Base-by-base conservation (phyloP, 2,329 filamentous ascomycete species). In the Beauveria australis region DNA sequence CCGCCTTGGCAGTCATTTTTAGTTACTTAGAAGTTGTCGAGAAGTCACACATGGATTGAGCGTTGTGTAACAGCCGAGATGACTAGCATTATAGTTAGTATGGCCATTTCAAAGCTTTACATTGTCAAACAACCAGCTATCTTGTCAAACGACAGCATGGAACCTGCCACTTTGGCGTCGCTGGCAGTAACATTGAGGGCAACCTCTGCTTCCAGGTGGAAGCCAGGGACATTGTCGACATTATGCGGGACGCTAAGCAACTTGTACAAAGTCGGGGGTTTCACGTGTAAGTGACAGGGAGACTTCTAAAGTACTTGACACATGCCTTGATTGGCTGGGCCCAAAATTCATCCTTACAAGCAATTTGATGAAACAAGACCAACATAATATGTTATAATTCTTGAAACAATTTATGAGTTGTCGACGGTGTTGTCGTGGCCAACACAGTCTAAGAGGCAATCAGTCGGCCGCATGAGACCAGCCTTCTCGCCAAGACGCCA, bases 201-300 rank as follows among this genome's bases (percentile, higher is more conserved):
- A 69, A 70, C 57, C 61, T 68, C 43, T 28, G 67, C 30, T 74
- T 72, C 62, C 61, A 68, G 18, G 64, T 73, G 12, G 69, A 72
- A 51, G 70, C 67, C 18, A 70, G 74, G 65, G 71, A 75, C 60
- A 66, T 74, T 52, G 67, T 74, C 53, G 71, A 74, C 60, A 64
- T 74, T 44, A 73, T 75, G 62, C 68, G 65, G 47, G 64, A 70
- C 2, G 59, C 71, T 0, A 63, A 3, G 10, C 9, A 7, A 12
- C 5, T 52, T n/a, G 18, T 9, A 18, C 4, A 52, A 52, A 30
- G 9, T 22, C 8, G 28, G 19, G 16, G 28, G 16, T n/a, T 14
- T 18, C 9, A 6, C n/a, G 51, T 53, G 14, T 41, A 53, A 51
- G 48, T 33, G 28, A 22, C 5, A 33, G 5, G 12, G 1, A 5